Evolutionary conservation across 805 yeast genomes (phyloP), one percentile per base, ranked within the genome.

Genomic region (Yamadazyma philogaea): DNA sequence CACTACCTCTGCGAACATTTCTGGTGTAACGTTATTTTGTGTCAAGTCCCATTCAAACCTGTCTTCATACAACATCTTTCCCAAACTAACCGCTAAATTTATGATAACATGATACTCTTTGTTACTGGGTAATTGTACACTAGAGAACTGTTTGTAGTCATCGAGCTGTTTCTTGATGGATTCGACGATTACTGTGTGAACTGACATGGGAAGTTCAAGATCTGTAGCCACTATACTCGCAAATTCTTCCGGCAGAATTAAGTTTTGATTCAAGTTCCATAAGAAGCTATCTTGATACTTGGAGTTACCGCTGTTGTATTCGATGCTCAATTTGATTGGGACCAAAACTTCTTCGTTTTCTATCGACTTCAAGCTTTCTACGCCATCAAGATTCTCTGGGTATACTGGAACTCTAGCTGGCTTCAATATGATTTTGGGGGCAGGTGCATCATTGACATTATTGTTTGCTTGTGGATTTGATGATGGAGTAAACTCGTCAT

Each of bases 21-120:
- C 96, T 0, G 99, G 97, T 1, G 88, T 77, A 17, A 85, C 57
- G 6, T 68, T 67, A 8, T 62, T 60, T 45, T 68, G 72, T 26
- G 56, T 28, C 57, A 93, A 69, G 56, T 93, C 95, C 98, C 98
- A 91, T 63, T 93, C 98, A 50, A 93, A 84, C 59, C 85, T 84
- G 63, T 93, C 99, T 52, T 89, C 96, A 55, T 82, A 89, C 32
- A 90, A 74, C 52, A 82, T 82, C 57, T 86, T 86, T 50, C 89
- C 88, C 47, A 93, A 67, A 56, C 84, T 87, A 37, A 93, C 86
- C 12, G 91, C 81, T 30, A 93, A 64, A 49, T 88, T 86, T 27
- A 93, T 75, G 3, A 93, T 75, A 1, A 86, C 95, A 55, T 86
- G 93, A 34, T 74, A 72, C 44, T 81, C 87, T 30, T 64, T 68